Conservation (phyloP, 371 early-diverging fungal genomes). For the Umbelopsis sp. region DNA sequence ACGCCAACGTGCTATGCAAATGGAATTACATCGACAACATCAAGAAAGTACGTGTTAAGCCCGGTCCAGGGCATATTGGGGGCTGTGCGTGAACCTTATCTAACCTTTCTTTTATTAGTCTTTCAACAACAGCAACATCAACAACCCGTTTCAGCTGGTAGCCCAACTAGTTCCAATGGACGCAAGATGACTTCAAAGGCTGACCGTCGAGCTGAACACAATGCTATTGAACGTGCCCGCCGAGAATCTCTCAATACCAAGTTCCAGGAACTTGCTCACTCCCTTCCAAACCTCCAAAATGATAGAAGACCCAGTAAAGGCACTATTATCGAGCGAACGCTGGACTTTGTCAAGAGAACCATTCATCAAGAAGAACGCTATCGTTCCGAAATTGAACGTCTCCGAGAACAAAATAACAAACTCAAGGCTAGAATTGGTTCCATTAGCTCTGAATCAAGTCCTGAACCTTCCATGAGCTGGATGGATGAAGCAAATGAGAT, state of each 20-base stretch:
- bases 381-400: conserved; percentile 32
- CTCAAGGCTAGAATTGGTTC: conserved; percentile 16
- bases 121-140: conserved; percentile 4
- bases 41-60: not conserved
- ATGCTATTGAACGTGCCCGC: conserved; percentile 77
- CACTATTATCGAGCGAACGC: conserved; percentile 71
- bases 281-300: conserved; percentile 68
- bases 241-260: conserved; percentile 74
- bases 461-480: conserved; percentile 11
- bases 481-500: conserved; percentile 10
- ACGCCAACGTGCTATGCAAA: conserved; percentile 8
- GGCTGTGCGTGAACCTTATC: not conserved
- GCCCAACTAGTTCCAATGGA: conserved; percentile 3
- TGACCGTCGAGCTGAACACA: conserved; percentile 74
- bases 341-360: conserved; percentile 53
- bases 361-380: conserved; percentile 44
- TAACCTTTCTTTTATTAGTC: not conserved
- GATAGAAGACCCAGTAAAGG: conserved; percentile 76
- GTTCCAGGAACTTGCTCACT: conserved; percentile 73
- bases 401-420: conserved; percentile 36
- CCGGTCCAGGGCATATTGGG: not conserved
- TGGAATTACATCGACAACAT: conserved; percentile 8
- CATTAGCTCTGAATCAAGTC: not conserved
- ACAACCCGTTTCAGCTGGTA: not conserved
- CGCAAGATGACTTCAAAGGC: conserved; percentile 38